Evolutionary conservation across 208 protist genomes (phyloP).

Genomic region (Leishmania amazonensis): DNA sequence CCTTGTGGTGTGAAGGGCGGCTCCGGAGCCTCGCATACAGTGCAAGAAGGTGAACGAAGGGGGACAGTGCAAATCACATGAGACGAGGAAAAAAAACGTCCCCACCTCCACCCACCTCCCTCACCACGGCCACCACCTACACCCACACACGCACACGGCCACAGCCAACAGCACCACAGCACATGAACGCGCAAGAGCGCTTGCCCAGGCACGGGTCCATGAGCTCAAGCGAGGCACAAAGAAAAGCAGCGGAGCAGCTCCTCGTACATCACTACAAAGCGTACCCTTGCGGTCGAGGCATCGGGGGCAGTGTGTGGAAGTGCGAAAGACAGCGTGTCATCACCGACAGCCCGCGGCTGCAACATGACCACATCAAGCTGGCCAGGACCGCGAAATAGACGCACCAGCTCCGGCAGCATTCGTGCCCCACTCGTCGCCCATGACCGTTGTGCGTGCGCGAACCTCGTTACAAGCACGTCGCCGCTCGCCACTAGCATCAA

Average conservation of each 20-base stretch:
- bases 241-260: conserved; percentile 15
- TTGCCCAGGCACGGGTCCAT: background rate
- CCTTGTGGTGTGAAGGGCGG: background rate
- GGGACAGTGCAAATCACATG: background rate
- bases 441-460: conserved; percentile 18
- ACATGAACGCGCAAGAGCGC: background rate
- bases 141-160: background rate
- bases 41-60: background rate
- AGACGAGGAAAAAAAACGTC: background rate
- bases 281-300: background rate
- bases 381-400: conserved; percentile 12
- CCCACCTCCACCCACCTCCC: too few relatives aligned
- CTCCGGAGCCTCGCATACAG: background rate
- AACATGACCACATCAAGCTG: conserved; percentile 5
- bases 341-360: background rate
- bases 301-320: background rate
- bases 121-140: too few relatives aligned
- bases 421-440: conserved; percentile 6
- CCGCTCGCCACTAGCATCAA: conserved; percentile 22
- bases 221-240: background rate
- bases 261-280: conserved; percentile 1
- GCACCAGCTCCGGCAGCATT: conserved; percentile 20
- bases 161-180: background rate
- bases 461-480: conserved; percentile 12
- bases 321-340: background rate